Percentiles rank a stretch among this genome's conserved stretches.
Conservation (phyloP, 2,329 filamentous ascomycete species). For the Clonostachys solani region DNA sequence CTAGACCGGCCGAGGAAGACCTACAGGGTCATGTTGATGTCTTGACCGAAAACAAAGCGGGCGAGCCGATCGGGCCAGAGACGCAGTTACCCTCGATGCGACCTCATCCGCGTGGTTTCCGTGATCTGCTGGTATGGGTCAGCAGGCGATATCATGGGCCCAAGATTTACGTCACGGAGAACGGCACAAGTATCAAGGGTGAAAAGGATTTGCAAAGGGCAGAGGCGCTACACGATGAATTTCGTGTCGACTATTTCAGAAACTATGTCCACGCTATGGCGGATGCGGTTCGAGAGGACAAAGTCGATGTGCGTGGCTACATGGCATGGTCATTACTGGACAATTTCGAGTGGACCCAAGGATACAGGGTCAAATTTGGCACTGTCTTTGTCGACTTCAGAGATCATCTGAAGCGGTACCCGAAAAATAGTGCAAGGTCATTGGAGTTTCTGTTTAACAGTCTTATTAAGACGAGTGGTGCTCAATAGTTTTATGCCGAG, state of each 20-base stretch:
- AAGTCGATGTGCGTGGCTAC: constrained; percentile 15
- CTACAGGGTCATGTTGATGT: constrained; percentile 24
- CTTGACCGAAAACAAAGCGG: constrained; percentile 20
- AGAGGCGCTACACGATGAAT: constrained; percentile 27
- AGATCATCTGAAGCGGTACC: too few relatives aligned
- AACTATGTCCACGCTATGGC: constrained; percentile 29
- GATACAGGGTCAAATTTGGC: constrained; percentile 31
- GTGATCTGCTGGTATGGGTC: constrained; percentile 17
- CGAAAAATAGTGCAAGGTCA: too few relatives aligned
- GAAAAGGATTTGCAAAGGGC: constrained; percentile 23
- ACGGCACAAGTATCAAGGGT: constrained; percentile 26
- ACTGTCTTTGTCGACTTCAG: constrained; percentile 35
- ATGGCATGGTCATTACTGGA: constrained; percentile 25
- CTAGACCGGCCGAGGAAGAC: too few relatives aligned
- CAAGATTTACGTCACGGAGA: constrained; percentile 22
- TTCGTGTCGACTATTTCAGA: constrained; percentile 27
- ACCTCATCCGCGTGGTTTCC: constrained; percentile 16
- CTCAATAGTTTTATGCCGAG: too few relatives aligned
- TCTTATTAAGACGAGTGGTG: too few relatives aligned
- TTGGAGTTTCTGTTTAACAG: too few relatives aligned
- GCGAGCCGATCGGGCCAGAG: constrained; percentile 18
- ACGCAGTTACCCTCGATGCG: constrained; percentile 26
- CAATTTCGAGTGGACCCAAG: constrained; percentile 37
- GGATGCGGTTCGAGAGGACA: constrained; percentile 10
- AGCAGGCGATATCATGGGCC: constrained; percentile 15